A percentile compares a stretch with the other conserved stretches of the same genome.
Conservation (phyloP, 495 filamentous ascomycete species). For the Podospora tetraspora region DNA sequence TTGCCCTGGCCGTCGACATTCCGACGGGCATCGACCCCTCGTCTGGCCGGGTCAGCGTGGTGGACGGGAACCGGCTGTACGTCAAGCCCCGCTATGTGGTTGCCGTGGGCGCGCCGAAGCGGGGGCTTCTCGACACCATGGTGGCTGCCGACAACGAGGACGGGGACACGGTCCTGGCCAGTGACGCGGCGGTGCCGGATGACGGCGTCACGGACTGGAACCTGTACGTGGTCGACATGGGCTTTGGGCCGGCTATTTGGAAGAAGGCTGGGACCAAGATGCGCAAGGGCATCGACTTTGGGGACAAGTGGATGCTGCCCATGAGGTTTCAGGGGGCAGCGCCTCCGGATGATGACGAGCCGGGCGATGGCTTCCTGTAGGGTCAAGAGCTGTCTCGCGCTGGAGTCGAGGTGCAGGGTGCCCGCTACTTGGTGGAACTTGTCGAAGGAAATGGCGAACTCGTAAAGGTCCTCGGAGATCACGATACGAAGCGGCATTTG, state of each 20-base stretch:
- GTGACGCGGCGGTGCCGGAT: slow-evolving; percentile 23
- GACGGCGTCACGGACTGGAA: slow-evolving; percentile 53
- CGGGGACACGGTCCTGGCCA: slow-evolving; percentile 31
- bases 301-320: slow-evolving; percentile 72
- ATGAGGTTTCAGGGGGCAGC: slow-evolving; percentile 46
- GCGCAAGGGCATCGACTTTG: slow-evolving; percentile 78
- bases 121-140: slow-evolving; percentile 69
- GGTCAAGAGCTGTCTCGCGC: not conserved
- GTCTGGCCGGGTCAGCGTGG: slow-evolving; percentile 54
- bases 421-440: not conserved
- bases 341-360: slow-evolving; percentile 38
- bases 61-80: slow-evolving; percentile 66
- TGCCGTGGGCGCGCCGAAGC: slow-evolving; percentile 76
- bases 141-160: slow-evolving; percentile 51
- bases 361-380: slow-evolving; percentile 31
- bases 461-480: not conserved
- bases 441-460: not conserved
- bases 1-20: slow-evolving; percentile 76
- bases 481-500: not conserved
- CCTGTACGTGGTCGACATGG: slow-evolving; percentile 78
- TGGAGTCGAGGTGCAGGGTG: not conserved
- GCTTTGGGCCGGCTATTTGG: slow-evolving; percentile 76
- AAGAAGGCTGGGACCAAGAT: slow-evolving; percentile 76
- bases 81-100: slow-evolving; percentile 73
- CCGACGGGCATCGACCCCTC: slow-evolving; percentile 81